phyloP scores from a whole-genome alignment of 345 rosid species.

The Litchi chinensis region DNA sequence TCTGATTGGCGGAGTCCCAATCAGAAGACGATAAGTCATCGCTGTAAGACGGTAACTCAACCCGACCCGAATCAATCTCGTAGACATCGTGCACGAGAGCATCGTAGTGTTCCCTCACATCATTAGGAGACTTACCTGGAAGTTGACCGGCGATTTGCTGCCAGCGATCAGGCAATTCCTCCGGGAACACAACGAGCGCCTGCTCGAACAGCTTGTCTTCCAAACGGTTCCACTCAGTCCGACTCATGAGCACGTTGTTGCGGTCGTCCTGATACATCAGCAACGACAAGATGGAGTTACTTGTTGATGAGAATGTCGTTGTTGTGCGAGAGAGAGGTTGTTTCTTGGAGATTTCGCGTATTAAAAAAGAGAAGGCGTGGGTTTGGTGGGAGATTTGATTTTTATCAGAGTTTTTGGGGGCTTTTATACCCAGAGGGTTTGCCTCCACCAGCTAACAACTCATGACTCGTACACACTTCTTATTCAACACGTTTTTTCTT shows the following conservation, averaged over 20 bases:
- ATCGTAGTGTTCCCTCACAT: slow-evolving; percentile 64
- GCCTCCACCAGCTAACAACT: slow-evolving; percentile 4
- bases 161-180: slow-evolving; percentile 67
- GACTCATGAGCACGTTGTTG: slow-evolving; percentile 2
- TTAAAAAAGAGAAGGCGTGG: too few species aligned
- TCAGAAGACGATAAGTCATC: slow-evolving; percentile 37
- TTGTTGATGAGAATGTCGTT: too few species aligned
- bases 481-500: slow-evolving; percentile 28
- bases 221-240: slow-evolving; percentile 50
- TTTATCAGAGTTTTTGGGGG: background rate
- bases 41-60: slow-evolving; percentile 57
- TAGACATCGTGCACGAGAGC: slow-evolving; percentile 55
- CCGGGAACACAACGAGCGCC: slow-evolving; percentile 59
- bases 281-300: background rate
- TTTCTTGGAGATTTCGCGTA: slow-evolving; percentile 10
- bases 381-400: slow-evolving; percentile 36
- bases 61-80: slow-evolving; percentile 72
- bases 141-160: slow-evolving; percentile 50
- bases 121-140: slow-evolving; percentile 46
- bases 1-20: slow-evolving; percentile 44
- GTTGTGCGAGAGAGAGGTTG: too few species aligned
- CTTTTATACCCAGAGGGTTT: background rate
- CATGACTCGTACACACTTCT: background rate
- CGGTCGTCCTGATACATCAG: background rate
- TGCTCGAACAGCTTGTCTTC: slow-evolving; percentile 79